These are phyloP conservation scores for Schoenoplectus triqueter DNA, from an alignment of 202 grass and related monocot species.

Conservation along the genomic window DNA sequence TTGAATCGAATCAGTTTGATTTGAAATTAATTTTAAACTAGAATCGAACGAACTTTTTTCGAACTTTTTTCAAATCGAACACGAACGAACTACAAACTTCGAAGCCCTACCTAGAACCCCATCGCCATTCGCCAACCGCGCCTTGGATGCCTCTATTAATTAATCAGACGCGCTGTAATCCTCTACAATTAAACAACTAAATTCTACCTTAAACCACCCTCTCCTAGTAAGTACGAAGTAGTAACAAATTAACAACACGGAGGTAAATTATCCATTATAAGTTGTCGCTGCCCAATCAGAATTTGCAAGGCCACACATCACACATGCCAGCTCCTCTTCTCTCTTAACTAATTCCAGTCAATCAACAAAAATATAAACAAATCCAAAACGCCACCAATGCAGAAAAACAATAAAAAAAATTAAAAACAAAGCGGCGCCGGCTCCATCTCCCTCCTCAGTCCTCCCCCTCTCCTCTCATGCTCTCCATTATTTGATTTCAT, in stretches of 20 bases:
- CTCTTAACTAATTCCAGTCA: constrained; percentile 29
- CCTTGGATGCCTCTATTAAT: constrained; percentile 31
- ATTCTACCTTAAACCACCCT: background rate
- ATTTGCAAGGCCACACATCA: background rate
- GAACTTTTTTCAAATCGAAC: too few species aligned
- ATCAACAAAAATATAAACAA: constrained; percentile 10
- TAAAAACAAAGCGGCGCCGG: constrained; percentile 13
- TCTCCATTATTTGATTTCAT: constrained; percentile 25
- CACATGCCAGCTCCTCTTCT: constrained; percentile 27
- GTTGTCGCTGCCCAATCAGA: background rate
- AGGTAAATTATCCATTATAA: background rate
- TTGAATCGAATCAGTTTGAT: too few species aligned
- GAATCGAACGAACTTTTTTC: too few species aligned
- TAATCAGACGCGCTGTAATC: background rate
- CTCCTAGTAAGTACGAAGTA: background rate
- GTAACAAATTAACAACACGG: background rate
- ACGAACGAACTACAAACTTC: too few species aligned
- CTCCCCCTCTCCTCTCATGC: constrained; percentile 36
- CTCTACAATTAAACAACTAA: background rate
- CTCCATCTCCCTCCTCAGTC: constrained; percentile 4
- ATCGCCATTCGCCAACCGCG: background rate
- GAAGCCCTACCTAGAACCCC: too few species aligned
- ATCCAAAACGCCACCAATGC: background rate
- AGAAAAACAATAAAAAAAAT: background rate
- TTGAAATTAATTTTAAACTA: too few species aligned